Percentiles rank a stretch among this genome's conserved stretches.
Evolutionary conservation across 2,329 filamentous ascomycete species (phyloP).

Genomic region (Plenodomus lindquistii): DNA sequence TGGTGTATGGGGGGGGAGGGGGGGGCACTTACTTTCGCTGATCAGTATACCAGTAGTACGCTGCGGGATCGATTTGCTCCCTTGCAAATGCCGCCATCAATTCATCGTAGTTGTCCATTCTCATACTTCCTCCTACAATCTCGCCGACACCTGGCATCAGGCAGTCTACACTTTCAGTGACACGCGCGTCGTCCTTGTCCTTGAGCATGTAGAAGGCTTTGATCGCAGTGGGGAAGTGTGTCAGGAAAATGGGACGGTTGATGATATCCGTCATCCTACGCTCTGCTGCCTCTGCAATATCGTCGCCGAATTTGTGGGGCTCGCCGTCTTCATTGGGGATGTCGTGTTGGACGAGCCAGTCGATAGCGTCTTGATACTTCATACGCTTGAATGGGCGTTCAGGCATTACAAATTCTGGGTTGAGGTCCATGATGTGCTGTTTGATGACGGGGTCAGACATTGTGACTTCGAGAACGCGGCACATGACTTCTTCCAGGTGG

Average conservation of each 20-base stretch:
- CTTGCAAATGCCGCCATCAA: conserved; percentile 80
- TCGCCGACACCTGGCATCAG: conserved; percentile 94
- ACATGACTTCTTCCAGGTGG: conserved; percentile 87
- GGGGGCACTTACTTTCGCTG: conserved; percentile 78
- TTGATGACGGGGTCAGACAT: conserved; percentile 74
- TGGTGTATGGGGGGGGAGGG: neutral
- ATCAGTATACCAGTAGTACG: conserved; percentile 99
- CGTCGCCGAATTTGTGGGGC: conserved; percentile 89
- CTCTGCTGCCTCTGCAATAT: conserved; percentile 97
- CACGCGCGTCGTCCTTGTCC: conserved; percentile 74
- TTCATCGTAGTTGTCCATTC: conserved; percentile 89
- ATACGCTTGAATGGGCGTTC: conserved; percentile 89
- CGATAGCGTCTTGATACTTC: conserved; percentile 91
- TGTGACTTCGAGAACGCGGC: conserved; percentile 78
- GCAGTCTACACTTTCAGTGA: conserved; percentile 90
- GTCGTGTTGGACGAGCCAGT: conserved; percentile 88
- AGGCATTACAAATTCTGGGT: conserved; percentile 85
- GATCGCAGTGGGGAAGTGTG: conserved; percentile 95
- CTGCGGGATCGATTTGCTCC: conserved; percentile 79
- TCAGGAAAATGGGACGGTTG: conserved; percentile 92
- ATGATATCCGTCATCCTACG: conserved; percentile 96
- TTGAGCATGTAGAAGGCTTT: conserved; percentile 99
- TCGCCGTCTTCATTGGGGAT: conserved; percentile 93
- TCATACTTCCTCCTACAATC: conserved; percentile 96
- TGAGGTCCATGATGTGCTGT: conserved; percentile 78